Percentiles rank a stretch among this genome's conserved stretches.
phyloP scores from a whole-genome alignment of 2,329 filamentous ascomycete genomes.

The Raffaelea ambrosiae region DNA sequence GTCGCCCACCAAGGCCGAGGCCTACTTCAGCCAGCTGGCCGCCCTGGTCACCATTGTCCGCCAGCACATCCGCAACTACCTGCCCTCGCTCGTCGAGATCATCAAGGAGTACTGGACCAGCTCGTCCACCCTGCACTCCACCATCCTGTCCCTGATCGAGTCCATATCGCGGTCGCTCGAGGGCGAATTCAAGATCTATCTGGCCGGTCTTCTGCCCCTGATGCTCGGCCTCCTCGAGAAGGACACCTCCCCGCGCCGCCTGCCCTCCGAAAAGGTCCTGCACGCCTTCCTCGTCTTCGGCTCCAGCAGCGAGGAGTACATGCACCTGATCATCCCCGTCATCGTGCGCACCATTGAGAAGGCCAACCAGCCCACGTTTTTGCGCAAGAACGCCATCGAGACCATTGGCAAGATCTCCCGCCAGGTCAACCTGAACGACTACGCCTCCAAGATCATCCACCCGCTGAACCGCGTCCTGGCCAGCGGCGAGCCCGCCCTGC shows the following conservation, averaged over 20 bases:
- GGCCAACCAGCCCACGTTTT: slow-evolving; percentile 65
- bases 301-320: slow-evolving; percentile 93
- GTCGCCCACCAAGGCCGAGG: slow-evolving; percentile 70
- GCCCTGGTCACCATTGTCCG: slow-evolving; percentile 90
- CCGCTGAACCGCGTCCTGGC: slow-evolving; percentile 77
- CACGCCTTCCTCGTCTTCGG: slow-evolving; percentile 96
- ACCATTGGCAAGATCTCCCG: slow-evolving; percentile 89
- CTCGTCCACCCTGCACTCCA: slow-evolving; percentile 73
- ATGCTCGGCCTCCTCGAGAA: slow-evolving; percentile 94
- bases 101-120: slow-evolving; percentile 86
- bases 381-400: slow-evolving; percentile 86
- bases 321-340: slow-evolving; percentile 96
- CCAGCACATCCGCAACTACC: slow-evolving; percentile 88
- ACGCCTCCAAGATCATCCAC: slow-evolving; percentile 92
- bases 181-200: slow-evolving; percentile 94
- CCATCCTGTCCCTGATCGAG: slow-evolving; percentile 86
- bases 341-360: slow-evolving; percentile 94
- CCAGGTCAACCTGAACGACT: slow-evolving; percentile 95
- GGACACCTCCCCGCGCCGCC: slow-evolving; percentile 66
- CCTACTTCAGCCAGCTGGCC: slow-evolving; percentile 95
- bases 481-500: slow-evolving; percentile 62
- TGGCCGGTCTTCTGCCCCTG: slow-evolving; percentile 78
- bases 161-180: slow-evolving; percentile 89
- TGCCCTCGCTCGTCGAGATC: slow-evolving; percentile 78
- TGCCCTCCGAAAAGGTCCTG: slow-evolving; percentile 79